Evolutionary conservation across 352 stramenopile genomes (phyloP).

Genomic region (Albugo candida): DNA sequence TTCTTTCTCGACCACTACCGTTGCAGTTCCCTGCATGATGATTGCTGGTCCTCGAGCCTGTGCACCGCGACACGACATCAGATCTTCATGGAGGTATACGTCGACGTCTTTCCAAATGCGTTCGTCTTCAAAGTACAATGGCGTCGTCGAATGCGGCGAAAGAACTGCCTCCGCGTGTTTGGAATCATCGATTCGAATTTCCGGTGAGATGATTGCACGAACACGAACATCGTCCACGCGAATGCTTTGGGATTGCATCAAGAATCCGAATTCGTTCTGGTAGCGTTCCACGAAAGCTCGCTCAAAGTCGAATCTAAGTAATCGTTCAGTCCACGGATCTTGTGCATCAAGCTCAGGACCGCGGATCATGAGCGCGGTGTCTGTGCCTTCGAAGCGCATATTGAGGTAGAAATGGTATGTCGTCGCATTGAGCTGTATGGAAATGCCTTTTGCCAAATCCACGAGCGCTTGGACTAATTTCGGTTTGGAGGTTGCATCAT

Average conservation of each 20-base stretch:
- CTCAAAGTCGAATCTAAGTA: conserved; percentile 69
- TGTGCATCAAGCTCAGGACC: conserved; percentile 13
- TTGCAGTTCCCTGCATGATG: conserved; percentile 97
- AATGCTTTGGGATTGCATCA: conserved; percentile 83
- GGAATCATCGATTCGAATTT: conserved; percentile 20
- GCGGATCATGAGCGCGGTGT: conserved; percentile 94
- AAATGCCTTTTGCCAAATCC: conserved; percentile 31
- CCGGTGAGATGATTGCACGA: conserved; percentile 81
- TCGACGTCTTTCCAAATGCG: conserved; percentile 70
- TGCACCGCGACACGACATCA: conserved; percentile 45
- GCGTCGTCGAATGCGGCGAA: conserved; percentile 28
- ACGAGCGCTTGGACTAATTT: conserved; percentile 23
- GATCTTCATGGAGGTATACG: conserved; percentile 87
- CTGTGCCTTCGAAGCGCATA: conserved; percentile 95
- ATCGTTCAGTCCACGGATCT: conserved; percentile 1
- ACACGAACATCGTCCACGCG: conserved; percentile 96
- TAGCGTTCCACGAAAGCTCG: conserved; percentile 84
- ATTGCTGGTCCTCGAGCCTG: conserved; percentile 84
- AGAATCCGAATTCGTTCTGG: conserved; percentile 95
- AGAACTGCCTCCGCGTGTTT: background rate
- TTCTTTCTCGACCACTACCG: conserved; percentile 92
- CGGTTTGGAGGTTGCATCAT: conserved; percentile 28
- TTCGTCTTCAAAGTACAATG: conserved; percentile 62
- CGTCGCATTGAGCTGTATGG: conserved; percentile 66
- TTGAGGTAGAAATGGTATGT: conserved; percentile 93